These are phyloP conservation scores for Stylosanthes scabra DNA, from an alignment of 331 rosid genomes.

Conservation along the genomic window DNA sequence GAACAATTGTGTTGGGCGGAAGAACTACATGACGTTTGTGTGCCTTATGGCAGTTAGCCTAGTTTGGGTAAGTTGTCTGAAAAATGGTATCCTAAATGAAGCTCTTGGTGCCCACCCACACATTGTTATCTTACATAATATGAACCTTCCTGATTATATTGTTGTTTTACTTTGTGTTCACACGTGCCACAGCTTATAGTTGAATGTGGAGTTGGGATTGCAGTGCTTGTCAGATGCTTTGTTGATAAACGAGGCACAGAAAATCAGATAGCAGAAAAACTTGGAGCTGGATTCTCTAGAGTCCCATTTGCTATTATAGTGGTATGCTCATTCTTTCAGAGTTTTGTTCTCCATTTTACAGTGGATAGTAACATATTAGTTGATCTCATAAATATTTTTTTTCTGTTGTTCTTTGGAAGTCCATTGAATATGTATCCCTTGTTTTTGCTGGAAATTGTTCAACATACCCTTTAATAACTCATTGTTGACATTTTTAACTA, in stretches of 20 bases:
- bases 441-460: conserved; percentile 22
- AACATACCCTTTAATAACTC: conserved; percentile 10
- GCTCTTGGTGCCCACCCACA: neutral
- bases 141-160: conserved; percentile 2
- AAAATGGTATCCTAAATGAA: conserved; percentile 29
- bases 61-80: conserved; percentile 67
- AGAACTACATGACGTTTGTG: conserved; percentile 75
- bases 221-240: conserved; percentile 82
- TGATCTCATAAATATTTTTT: conserved; percentile 1
- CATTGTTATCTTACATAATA: neutral
- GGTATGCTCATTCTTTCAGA: conserved; percentile 47
- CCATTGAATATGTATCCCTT: conserved; percentile 2
- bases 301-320: conserved; percentile 76
- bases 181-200: conserved; percentile 62
- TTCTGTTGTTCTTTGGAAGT: neutral
- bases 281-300: conserved; percentile 80
- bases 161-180: conserved; percentile 33
- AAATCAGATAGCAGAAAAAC: conserved; percentile 69
- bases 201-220: conserved; percentile 83
- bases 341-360: conserved; percentile 19
- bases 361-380: conserved; percentile 7
- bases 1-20: conserved; percentile 86
- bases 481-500: neutral
- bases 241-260: conserved; percentile 73
- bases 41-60: conserved; percentile 88